Conservation (phyloP, 805 yeast species). For the Candida koratica region DNA sequence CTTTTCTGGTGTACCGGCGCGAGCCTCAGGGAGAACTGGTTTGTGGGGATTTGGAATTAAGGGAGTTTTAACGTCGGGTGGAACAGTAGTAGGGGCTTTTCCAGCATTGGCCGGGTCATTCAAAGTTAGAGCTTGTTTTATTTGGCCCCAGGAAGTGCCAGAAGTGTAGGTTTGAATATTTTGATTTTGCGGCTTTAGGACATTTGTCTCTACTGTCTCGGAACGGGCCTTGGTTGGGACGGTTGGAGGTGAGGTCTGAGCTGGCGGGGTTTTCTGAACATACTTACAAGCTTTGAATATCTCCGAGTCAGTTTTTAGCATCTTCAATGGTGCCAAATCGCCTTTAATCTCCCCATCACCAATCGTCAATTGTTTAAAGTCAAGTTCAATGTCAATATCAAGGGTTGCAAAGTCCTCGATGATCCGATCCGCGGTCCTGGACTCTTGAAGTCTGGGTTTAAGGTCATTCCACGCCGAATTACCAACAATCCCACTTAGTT, state of each 20-base stretch:
- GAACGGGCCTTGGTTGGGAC: too few species aligned
- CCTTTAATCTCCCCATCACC: background rate
- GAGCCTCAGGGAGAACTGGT: too few species aligned
- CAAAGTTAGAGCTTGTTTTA: background rate
- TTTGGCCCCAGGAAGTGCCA: background rate
- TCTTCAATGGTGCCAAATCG: background rate
- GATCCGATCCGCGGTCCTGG: background rate
- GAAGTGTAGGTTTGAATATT: background rate
- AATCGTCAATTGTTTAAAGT: background rate
- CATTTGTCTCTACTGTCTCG: too few species aligned
- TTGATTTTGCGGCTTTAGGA: too few species aligned
- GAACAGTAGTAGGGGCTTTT: background rate
- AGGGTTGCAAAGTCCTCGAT: background rate
- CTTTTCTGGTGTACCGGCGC: too few species aligned
- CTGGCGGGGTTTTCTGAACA: too few species aligned
- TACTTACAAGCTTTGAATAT: constrained; percentile 1
- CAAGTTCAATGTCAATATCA: background rate
- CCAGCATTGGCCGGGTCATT: background rate
- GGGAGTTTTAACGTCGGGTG: too few species aligned
- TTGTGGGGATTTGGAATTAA: too few species aligned
- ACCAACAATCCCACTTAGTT: background rate
- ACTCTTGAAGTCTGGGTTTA: background rate
- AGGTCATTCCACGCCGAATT: background rate
- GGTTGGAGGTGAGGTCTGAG: too few species aligned
- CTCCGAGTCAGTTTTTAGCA: constrained; percentile 2